Percentiles rank a stretch among this genome's conserved stretches.
phyloP scores from a whole-genome alignment of 805 yeast genomes.

The Yamadazyma insecticola region DNA sequence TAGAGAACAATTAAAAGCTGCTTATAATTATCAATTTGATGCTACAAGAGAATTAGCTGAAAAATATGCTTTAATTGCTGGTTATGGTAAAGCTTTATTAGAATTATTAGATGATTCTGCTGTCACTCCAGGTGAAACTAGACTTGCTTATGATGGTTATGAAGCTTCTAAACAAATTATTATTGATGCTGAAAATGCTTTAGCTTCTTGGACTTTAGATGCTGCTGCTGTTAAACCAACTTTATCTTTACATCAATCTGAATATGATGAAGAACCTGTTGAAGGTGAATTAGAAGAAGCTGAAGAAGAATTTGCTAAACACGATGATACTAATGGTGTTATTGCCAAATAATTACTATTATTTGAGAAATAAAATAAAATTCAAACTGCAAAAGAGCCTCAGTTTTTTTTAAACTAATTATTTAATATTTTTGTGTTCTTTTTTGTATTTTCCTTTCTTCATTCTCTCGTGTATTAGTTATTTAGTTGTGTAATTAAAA shows the following conservation, averaged over 20 bases:
- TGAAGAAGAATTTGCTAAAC: too few species aligned
- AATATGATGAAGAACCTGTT: slow-evolving; percentile 55
- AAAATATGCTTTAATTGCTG: slow-evolving; percentile 95
- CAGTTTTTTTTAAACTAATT: too few species aligned
- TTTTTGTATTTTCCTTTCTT: too few species aligned
- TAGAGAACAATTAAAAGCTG: slow-evolving; percentile 96
- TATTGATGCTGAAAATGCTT: slow-evolving; percentile 92
- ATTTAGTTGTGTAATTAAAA: too few species aligned
- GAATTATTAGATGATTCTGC: slow-evolving; percentile 96
- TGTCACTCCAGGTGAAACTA: slow-evolving; percentile 98
- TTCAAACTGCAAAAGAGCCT: too few species aligned
- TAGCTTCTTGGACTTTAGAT: slow-evolving; percentile 96
- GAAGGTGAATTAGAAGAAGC: slow-evolving; percentile 41
- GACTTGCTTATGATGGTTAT: slow-evolving; percentile 97
- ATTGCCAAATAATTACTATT: too few species aligned
- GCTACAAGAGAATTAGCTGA: slow-evolving; percentile 92
- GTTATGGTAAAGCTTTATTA: slow-evolving; percentile 95
- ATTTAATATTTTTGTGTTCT: too few species aligned
- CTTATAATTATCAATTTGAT: slow-evolving; percentile 95
- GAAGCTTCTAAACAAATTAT: slow-evolving; percentile 98
- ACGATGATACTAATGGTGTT: too few species aligned
- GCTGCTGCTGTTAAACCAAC: slow-evolving; percentile 93
- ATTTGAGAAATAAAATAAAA: too few species aligned
- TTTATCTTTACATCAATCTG: slow-evolving; percentile 67
- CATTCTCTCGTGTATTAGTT: too few species aligned